Percentiles rank a stretch among this genome's conserved stretches.
phyloP scores from a whole-genome alignment of 306 rosid genomes.

The Pterocarpus santalinus region DNA sequence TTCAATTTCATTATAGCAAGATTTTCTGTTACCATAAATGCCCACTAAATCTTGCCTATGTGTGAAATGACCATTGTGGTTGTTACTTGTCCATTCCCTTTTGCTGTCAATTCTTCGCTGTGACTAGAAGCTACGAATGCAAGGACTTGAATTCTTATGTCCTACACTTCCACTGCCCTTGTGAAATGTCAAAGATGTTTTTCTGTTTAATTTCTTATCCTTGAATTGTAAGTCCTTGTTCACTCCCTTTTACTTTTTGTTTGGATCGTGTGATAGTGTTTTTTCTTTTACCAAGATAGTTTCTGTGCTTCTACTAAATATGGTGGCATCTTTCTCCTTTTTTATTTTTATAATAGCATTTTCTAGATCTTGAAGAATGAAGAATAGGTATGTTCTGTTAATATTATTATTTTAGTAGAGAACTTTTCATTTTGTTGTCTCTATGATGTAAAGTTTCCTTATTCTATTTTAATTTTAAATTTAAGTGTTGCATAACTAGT shows the following conservation, averaged over 20 bases:
- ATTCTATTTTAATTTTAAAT: slow-evolving; percentile 8
- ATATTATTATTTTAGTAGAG: slow-evolving; percentile 19
- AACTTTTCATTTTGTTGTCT: neutral
- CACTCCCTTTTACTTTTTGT: neutral
- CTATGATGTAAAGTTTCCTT: slow-evolving; percentile 17
- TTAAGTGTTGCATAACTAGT: slow-evolving; percentile 14
- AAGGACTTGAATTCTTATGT: neutral
- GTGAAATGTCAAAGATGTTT: neutral
- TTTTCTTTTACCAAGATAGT: slow-evolving; percentile 21
- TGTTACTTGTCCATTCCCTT: slow-evolving; percentile 3
- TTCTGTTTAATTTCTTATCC: neutral
- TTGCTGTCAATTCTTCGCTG: neutral
- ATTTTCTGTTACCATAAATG: neutral
- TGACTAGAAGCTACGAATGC: neutral
- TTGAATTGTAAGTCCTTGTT: neutral
- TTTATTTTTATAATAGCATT: neutral
- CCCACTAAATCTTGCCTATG: neutral
- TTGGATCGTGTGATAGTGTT: neutral
- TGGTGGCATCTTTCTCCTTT: slow-evolving; percentile 5
- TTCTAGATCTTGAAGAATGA: slow-evolving; percentile 32
- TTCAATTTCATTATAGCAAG: no score
- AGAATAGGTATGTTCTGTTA: neutral
- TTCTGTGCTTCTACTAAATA: slow-evolving; percentile 13
- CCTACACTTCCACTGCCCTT: neutral
- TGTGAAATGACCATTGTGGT: neutral